Percentiles rank a stretch among this genome's conserved stretches.
Evolutionary conservation across 768 basidiomycete species (phyloP).

Genomic region (Boletellus sp.): DNA sequence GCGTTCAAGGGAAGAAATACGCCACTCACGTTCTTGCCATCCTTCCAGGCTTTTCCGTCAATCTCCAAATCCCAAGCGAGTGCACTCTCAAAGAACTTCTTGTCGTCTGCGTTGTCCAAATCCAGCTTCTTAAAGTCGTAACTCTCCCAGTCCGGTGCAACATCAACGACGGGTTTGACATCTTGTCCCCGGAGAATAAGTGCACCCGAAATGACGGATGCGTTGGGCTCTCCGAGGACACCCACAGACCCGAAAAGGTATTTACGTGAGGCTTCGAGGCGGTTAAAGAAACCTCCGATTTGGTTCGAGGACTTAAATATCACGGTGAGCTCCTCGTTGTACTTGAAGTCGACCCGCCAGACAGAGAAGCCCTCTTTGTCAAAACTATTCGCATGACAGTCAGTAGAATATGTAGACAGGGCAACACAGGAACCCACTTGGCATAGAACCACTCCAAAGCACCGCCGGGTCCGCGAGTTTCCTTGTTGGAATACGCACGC

Average conservation of each 20-base stretch:
- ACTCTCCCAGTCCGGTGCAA: constrained; percentile 89
- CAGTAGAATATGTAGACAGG: background rate
- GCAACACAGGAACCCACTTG: constrained; percentile 51
- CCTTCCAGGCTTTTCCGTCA: constrained; percentile 86
- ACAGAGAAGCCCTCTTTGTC: constrained; percentile 86
- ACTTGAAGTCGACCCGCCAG: constrained; percentile 96
- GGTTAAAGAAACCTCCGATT: constrained; percentile 95
- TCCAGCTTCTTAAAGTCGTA: constrained; percentile 81
- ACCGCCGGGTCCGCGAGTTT: constrained; percentile 82
- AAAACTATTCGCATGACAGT: constrained; percentile 47
- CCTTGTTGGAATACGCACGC: constrained; percentile 95
- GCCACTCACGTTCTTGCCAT: constrained; percentile 80
- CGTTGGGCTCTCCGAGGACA: constrained; percentile 78
- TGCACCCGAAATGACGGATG: constrained; percentile 77
- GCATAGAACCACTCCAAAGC: constrained; percentile 96
- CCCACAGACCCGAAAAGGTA: constrained; percentile 93
- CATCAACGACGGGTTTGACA: constrained; percentile 62
- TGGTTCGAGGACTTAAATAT: constrained; percentile 95
- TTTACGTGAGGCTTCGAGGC: constrained; percentile 94
- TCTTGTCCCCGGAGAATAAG: constrained; percentile 84
- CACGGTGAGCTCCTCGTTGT: constrained; percentile 88
- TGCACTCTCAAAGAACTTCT: constrained; percentile 88
- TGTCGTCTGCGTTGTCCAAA: constrained; percentile 66
- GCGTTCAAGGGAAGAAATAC: background rate
- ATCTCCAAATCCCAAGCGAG: constrained; percentile 92